These are phyloP conservation scores for Pulveroboletus sp. DNA, from an alignment of 768 basidiomycete genomes.

Conservation along the genomic window DNA sequence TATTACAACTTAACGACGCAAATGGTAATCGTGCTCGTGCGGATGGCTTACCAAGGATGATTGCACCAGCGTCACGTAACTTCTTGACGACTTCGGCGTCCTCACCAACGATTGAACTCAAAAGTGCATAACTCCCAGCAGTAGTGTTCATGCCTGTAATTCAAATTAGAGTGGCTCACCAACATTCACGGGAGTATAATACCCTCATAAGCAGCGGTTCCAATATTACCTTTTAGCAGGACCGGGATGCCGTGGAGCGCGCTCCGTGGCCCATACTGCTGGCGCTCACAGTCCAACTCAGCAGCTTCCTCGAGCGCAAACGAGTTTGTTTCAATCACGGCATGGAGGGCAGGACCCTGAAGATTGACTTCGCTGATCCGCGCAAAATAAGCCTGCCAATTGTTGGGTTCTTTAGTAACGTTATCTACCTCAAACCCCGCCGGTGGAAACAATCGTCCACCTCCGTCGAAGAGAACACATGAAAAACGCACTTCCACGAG, in stretches of 20 bases:
- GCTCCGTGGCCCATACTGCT: conserved; percentile 25
- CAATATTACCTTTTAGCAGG: conserved; percentile 35
- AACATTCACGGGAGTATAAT: background rate
- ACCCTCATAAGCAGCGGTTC: conserved; percentile 31
- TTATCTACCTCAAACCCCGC: background rate
- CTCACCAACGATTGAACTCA: conserved; percentile 31
- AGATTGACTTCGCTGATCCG: conserved; percentile 44
- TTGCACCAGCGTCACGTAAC: conserved; percentile 32
- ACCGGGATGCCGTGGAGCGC: conserved; percentile 39
- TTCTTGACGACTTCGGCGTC: conserved; percentile 34
- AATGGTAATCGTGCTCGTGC: too few species aligned
- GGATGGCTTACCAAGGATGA: conserved; percentile 30
- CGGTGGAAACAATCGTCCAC: background rate
- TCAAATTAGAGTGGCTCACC: background rate
- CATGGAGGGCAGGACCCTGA: conserved; percentile 35
- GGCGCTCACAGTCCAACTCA: conserved; percentile 33
- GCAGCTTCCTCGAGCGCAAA: conserved; percentile 35
- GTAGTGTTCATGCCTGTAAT: conserved; percentile 39
- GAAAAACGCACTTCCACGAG: conserved; percentile 33
- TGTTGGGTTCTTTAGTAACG: background rate
- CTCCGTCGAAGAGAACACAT: background rate
- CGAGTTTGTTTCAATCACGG: conserved; percentile 39
- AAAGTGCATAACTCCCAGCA: conserved; percentile 37
- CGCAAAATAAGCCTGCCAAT: conserved; percentile 40
- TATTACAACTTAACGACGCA: too few species aligned